These are phyloP conservation scores for Venturia oleaginea DNA, from an alignment of 2,329 filamentous ascomycete species.

Conservation along the genomic window DNA sequence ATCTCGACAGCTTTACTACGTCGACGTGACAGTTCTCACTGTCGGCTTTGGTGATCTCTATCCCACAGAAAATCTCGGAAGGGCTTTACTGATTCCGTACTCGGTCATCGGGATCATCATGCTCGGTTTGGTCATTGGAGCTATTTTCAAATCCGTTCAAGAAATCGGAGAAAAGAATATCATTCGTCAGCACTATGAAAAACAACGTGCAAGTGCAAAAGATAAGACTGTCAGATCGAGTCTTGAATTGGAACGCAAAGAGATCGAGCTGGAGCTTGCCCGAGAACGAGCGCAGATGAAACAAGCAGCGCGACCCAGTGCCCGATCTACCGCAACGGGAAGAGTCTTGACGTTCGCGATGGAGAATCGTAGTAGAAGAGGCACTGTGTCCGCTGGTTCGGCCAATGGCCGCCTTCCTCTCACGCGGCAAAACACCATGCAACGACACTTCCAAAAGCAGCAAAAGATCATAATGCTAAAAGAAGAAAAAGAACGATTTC, in stretches of 20 bases:
- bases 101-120: constrained; percentile 12
- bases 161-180: constrained; percentile 14
- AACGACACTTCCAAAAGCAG: not conserved
- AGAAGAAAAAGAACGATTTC: constrained; percentile 26
- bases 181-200: constrained; percentile 11
- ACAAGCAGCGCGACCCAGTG: constrained; percentile 14
- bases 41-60: constrained; percentile 44
- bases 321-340: constrained; percentile 12
- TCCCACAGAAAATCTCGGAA: constrained; percentile 6
- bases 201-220: not conserved
- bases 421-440: constrained; percentile 6
- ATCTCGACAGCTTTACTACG: constrained; percentile 54
- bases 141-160: constrained; percentile 12
- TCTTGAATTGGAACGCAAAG: constrained; percentile 9
- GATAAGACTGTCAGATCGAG: constrained; percentile 10
- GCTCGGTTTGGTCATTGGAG: constrained; percentile 11
- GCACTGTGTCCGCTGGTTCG: not conserved
- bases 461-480: constrained; percentile 8
- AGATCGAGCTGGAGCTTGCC: constrained; percentile 9
- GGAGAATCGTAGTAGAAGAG: not conserved
- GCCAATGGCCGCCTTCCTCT: not conserved
- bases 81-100: constrained; percentile 12
- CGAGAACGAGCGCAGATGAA: constrained; percentile 8
- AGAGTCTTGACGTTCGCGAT: constrained; percentile 2
- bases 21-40: constrained; percentile 58